Evolutionary conservation across 2,329 filamentous ascomycete species (phyloP), one percentile per base, ranked within the genome.

Genomic region (Pseudodiploospora longispora): DNA sequence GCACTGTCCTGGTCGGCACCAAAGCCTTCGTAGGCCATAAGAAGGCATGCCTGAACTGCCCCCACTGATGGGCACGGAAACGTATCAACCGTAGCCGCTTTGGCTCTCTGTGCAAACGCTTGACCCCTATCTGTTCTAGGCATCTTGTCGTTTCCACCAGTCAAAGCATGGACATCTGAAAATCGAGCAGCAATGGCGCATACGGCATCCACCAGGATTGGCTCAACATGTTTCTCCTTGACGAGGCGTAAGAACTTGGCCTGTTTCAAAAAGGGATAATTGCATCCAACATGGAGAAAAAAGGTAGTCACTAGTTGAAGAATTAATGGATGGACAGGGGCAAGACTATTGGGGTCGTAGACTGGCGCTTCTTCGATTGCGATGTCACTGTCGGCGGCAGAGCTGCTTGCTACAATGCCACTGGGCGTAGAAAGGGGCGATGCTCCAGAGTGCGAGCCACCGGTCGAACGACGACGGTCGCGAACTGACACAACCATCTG

Each of bases 1-100:
- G 87, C 87, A 59, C 87, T 94, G 57, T 95, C 89, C 54, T 90
- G 86, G 52, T 87, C 87, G 8, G 86, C 85, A 1, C 88, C 89
- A 53, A 95, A 95, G 36, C 90, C 84, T 52, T 94, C 87, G 57
- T 95, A 95, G 0, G 87, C 88, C 65, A 95, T 78, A 29, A 95
- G 67, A 8, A 95, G 65, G 40, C 84, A 89, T 1, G 88, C 87
- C 55, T 95, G 89, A 0, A 93, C 86, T 7, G 87, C 87, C 27
- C 85, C 84, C 1, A 94, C 82, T 2, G 83, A 88, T 0, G 88
- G 88, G 49, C 85, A 93, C 1, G 86, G 78, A 50, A 94, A 89
- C 0, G 84, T 85, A 54, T 94, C 87, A 5, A 90, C 82, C 0
- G 90, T 83, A 4, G 85, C 83, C n/a, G 80, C 78, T 62, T 89